Evolutionary conservation across 306 rosid genomes (phyloP).

Genomic region (Sophora flavescens): DNA sequence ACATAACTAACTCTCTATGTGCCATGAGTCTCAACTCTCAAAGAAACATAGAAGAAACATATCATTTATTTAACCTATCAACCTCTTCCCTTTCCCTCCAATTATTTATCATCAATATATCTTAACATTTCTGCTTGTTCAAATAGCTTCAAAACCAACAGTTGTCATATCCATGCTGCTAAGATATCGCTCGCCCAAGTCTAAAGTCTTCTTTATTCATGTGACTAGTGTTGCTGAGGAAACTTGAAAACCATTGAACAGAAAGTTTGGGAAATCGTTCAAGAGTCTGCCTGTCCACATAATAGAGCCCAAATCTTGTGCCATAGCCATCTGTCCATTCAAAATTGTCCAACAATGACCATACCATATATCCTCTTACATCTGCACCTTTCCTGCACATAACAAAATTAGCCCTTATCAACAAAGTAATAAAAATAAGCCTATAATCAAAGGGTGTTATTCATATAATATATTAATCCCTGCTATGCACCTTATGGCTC

Average conservation of each 20-base stretch:
- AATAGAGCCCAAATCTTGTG: slow-evolving; percentile 60
- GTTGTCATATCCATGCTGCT: slow-evolving; percentile 16
- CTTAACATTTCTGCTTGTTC: slow-evolving; percentile 18
- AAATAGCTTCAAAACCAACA: slow-evolving; percentile 24
- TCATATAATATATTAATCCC: neutral
- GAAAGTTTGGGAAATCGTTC: slow-evolving; percentile 64
- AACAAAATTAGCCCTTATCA: neutral
- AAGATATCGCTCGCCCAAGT: slow-evolving; percentile 12
- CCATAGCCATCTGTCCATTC: slow-evolving; percentile 66
- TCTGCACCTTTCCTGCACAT: slow-evolving; percentile 69
- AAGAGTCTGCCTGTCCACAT: slow-evolving; percentile 61
- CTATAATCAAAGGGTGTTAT: neutral
- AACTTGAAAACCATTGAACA: slow-evolving; percentile 62
- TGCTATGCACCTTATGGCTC: slow-evolving; percentile 62
- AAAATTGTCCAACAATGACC: slow-evolving; percentile 74
- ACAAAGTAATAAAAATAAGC: slow-evolving; percentile 12
- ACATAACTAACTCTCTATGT: neutral
- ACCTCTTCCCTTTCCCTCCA: no score
- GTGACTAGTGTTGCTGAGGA: slow-evolving; percentile 50
- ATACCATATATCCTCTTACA: slow-evolving; percentile 72
- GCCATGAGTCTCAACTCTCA: neutral
- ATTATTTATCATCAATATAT: neutral
- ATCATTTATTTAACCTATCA: no score
- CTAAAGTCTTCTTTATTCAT: slow-evolving; percentile 6
- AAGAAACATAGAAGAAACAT: no score